Evolutionary conservation across 23 red algal species (phyloP), one percentile per base, ranked within the genome.

Genomic region (Gracilaria domingensis): DNA sequence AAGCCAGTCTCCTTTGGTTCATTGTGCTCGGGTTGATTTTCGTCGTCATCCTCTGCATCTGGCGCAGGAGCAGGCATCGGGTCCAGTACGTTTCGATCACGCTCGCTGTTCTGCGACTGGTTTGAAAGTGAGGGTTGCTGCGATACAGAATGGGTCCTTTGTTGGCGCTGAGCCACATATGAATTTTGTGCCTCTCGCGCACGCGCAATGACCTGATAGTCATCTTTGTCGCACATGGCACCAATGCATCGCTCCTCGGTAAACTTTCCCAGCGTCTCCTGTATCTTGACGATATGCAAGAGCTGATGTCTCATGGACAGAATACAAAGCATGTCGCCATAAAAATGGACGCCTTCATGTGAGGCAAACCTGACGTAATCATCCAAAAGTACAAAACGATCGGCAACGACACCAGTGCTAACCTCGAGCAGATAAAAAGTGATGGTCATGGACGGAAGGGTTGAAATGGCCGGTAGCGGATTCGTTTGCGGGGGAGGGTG

Each of bases 321-420:
- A 30, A 96, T 82, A 34, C 82, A 86, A 34, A 96, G 79, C 51
- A 83, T 76, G 62, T 96, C 89, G 26, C 73, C 95, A n/a, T 84
- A 49, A 21, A 96, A 62, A 57, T 92, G 81, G 4, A 96, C 89
- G 16, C 89, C 95, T 11, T 38, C 80, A 65, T 96, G 95, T 26
- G 54, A 66, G 29, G 88, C 89, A 29, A 96, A 56, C 5, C 45
- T 64, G 39, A 96, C 89, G 42, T 56, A 93, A 71, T 96, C 95
- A 88, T 96, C 58, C 12, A 38, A 24, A 29, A 96, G 71, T 21
- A 75, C 79, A 55, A 65, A 92, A 42, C 79, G 81, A 62, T 96
- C 95, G 23, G 23, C 65, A 35, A 96, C 58, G 24, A 14, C 33
- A 55, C 88, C 89, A 44, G 53, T 89, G 57, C 77, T 56, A 12